Percentiles rank a stretch among this genome's conserved stretches.
Evolutionary conservation across 225 moss, liverwort and hornwort genomes (phyloP).

Genomic region (Climacium dendroides): DNA sequence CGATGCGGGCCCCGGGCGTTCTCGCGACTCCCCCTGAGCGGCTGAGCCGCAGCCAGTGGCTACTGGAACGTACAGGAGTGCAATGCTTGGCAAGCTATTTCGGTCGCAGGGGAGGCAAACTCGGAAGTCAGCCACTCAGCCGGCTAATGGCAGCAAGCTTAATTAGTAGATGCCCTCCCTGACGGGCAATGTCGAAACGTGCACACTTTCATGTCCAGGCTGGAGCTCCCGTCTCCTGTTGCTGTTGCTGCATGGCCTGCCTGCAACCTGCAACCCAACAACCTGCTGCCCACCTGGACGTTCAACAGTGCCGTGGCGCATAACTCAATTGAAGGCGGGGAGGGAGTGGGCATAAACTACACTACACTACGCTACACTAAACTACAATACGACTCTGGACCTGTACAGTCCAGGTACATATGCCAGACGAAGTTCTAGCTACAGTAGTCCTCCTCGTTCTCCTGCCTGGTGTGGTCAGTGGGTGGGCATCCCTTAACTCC

Average conservation of each 20-base stretch:
- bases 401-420: background rate
- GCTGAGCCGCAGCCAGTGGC: background rate
- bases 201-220: conserved; percentile 6
- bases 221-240: background rate
- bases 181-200: conserved; percentile 4
- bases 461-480: background rate
- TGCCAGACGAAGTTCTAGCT: background rate
- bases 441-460: background rate
- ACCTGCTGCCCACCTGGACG: background rate
- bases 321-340: background rate
- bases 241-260: background rate
- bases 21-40: background rate
- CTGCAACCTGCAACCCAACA: background rate
- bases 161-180: background rate
- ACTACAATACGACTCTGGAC: background rate
- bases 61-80: background rate
- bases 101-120: background rate
- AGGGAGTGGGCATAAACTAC: background rate
- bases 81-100: background rate
- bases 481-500: background rate
- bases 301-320: background rate
- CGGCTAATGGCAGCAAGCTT: background rate
- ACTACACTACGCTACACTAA: background rate
- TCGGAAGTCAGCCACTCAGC: background rate
- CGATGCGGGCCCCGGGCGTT: background rate